Conservation (phyloP, 2,329 filamentous ascomycete genomes). For the Neoscytalidium dimidiatum region DNA sequence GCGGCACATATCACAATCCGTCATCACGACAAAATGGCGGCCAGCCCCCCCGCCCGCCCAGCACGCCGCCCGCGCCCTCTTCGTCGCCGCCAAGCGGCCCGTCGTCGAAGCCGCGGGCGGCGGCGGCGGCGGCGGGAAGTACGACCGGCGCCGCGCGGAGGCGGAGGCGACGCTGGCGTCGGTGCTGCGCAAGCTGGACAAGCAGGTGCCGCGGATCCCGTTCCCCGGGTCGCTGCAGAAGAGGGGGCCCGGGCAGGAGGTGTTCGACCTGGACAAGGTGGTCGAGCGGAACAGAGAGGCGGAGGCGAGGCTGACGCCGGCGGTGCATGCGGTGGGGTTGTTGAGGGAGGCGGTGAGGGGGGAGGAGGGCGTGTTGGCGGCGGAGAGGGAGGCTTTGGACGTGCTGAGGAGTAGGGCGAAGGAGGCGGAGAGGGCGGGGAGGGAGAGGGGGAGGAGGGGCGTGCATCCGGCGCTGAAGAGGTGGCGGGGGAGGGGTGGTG, state of each 20-base stretch:
- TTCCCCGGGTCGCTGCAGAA: conserved; percentile 59
- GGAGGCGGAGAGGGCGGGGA: conserved; percentile 54
- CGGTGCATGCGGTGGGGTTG: conserved; percentile 64
- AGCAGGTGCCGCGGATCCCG: conserved; percentile 62
- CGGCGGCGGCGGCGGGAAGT: conserved; percentile 21
- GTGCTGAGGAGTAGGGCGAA: conserved; percentile 59
- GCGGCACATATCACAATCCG: conserved; percentile 37
- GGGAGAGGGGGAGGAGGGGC: conserved; percentile 42
- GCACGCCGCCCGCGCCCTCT: conserved; percentile 52
- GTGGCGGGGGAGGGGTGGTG: background rate
- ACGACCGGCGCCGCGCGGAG: conserved; percentile 46
- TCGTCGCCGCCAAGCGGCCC: conserved; percentile 60
- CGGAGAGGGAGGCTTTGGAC: conserved; percentile 55
- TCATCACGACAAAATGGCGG: conserved; percentile 50
- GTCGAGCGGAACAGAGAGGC: conserved; percentile 60
- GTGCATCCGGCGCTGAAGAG: conserved; percentile 14
- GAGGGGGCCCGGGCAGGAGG: conserved; percentile 39
- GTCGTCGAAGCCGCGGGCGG: conserved; percentile 57
- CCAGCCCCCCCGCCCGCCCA: conserved; percentile 47
- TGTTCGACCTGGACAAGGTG: conserved; percentile 67
- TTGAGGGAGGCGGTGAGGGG: conserved; percentile 59
- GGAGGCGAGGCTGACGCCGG: conserved; percentile 62
- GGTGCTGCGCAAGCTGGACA: conserved; percentile 58
- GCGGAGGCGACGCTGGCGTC: conserved; percentile 59
- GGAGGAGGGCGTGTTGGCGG: conserved; percentile 58